Percentiles rank a stretch among this genome's conserved stretches.
phyloP scores from a whole-genome alignment of 306 rosid species.

The Fragaria vesca region DNA sequence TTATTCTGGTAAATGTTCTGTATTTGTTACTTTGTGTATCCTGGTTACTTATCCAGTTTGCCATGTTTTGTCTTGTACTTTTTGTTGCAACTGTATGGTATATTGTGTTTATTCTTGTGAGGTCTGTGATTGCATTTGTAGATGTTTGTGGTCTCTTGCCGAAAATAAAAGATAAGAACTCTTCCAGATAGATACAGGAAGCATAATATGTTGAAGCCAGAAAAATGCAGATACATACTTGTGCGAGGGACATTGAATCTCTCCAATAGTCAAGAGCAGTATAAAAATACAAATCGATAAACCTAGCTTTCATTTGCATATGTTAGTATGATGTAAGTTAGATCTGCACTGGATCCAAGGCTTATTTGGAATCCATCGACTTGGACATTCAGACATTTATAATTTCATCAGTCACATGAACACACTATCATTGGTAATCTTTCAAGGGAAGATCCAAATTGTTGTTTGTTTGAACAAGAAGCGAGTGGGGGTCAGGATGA shows the following conservation, averaged over 20 bases:
- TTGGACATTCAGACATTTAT: background rate
- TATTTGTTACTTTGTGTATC: background rate
- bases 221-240: background rate
- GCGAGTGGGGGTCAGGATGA: background rate
- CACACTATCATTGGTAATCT: too few relatives aligned
- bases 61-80: background rate
- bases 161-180: background rate
- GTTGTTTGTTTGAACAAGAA: background rate
- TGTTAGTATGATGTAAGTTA: background rate
- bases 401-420: too few relatives aligned
- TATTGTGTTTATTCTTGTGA: background rate
- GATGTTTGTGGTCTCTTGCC: background rate
- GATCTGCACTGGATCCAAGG: background rate
- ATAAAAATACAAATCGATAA: too few relatives aligned
- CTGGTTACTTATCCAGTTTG: background rate
- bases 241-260: background rate
- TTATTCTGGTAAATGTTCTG: background rate
- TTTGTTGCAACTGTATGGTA: background rate
- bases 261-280: background rate
- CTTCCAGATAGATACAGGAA: background rate
- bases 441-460: background rate
- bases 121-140: background rate
- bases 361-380: background rate
- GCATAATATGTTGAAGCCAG: background rate
- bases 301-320: background rate